Conservation (phyloP, 352 stramenopile genomes). For the Peronosclerospora sorghi region DNA sequence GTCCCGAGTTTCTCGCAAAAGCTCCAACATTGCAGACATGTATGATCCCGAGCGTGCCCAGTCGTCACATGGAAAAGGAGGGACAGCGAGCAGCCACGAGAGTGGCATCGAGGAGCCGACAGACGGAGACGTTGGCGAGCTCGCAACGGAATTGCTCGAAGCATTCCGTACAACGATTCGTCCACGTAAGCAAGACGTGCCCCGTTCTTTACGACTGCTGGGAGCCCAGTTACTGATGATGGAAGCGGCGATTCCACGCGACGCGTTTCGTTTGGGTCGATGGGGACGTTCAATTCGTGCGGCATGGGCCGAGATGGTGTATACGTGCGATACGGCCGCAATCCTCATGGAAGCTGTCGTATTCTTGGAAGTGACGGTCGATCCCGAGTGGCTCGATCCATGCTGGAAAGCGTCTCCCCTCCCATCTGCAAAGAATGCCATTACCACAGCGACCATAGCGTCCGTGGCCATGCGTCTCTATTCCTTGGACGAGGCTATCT, state of each 20-base stretch:
- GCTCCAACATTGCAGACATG: conserved; percentile 69
- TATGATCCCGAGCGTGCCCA: conserved; percentile 59
- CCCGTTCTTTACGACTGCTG: conserved; percentile 37
- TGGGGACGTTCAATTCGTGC: conserved; percentile 55
- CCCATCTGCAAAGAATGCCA: conserved; percentile 44
- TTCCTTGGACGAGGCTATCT: conserved; percentile 66
- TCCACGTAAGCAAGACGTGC: conserved; percentile 24
- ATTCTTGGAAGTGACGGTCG: conserved; percentile 62
- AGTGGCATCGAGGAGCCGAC: conserved; percentile 34
- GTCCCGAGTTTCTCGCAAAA: conserved; percentile 59
- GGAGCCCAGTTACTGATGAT: conserved; percentile 57
- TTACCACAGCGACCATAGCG: conserved; percentile 52
- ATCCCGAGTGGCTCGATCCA: conserved; percentile 67
- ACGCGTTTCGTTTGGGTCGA: conserved; percentile 65
- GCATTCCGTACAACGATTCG: conserved; percentile 40
- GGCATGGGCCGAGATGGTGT: conserved; percentile 70
- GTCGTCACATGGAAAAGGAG: conserved; percentile 13
- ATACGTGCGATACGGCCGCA: conserved; percentile 36
- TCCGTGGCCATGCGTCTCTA: conserved; percentile 65
- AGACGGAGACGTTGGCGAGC: conserved; percentile 53
- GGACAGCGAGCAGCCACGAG: conserved; percentile 7
- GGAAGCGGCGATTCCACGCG: conserved; percentile 63
- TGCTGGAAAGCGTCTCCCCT: conserved; percentile 61
- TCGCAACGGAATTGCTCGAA: conserved; percentile 64
- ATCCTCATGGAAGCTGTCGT: conserved; percentile 55